Evolutionary conservation across 495 filamentous ascomycete species (phyloP).

Genomic region (Astrothelium subdiscretum): DNA sequence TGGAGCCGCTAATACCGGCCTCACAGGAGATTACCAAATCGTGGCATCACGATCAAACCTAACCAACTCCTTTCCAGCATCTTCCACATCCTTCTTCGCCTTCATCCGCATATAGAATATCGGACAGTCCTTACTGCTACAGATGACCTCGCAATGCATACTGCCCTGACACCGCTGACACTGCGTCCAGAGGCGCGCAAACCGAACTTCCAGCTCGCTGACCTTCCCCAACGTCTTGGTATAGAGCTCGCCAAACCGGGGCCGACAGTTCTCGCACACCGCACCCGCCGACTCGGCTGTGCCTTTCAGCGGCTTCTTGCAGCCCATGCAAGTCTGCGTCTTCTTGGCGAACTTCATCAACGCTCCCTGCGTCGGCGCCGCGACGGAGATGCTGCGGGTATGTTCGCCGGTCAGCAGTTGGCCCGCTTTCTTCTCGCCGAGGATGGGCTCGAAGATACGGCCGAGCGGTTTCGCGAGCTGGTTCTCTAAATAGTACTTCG

Average conservation of each 20-base stretch:
- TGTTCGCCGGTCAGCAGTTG: conserved; percentile 80
- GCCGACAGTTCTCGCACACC: conserved; percentile 74
- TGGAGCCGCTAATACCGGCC: not conserved
- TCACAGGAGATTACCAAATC: conserved; percentile 34
- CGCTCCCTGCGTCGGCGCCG: conserved; percentile 77
- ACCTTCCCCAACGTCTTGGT: conserved; percentile 79
- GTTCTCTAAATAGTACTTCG: conserved; percentile 97
- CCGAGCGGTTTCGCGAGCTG: conserved; percentile 89
- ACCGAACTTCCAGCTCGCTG: conserved; percentile 82
- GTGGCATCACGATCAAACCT: conserved; percentile 78
- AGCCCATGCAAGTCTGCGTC: conserved; percentile 95
- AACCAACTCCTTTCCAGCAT: conserved; percentile 78
- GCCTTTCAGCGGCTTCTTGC: conserved; percentile 82
- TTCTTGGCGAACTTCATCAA: conserved; percentile 98
- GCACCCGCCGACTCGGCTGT: conserved; percentile 74
- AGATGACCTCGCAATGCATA: conserved; percentile 96
- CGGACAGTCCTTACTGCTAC: conserved; percentile 87
- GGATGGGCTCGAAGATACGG: conserved; percentile 94
- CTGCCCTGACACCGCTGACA: conserved; percentile 97
- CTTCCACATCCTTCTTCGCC: conserved; percentile 96
- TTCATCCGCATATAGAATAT: conserved; percentile 99
- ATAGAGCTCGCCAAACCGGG: conserved; percentile 84
- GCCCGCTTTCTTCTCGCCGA: conserved; percentile 80
- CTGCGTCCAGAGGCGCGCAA: conserved; percentile 92
- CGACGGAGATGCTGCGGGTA: conserved; percentile 81